Conservation (phyloP, 2,329 filamentous ascomycete genomes). For the Xylaria sp. region DNA sequence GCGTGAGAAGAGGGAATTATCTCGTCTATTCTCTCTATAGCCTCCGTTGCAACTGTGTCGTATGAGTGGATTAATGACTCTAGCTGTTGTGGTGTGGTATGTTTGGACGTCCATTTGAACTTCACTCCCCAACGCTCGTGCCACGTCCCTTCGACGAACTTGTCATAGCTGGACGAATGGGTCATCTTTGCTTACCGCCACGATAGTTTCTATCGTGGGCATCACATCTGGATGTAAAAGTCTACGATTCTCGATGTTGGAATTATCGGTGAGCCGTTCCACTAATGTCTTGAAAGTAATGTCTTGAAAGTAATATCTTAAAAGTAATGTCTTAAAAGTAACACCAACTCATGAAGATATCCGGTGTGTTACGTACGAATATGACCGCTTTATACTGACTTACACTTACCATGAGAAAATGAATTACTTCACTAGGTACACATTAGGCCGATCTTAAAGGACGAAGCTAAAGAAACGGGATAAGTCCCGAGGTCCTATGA, state of each 20-base stretch:
- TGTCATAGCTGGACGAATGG: conserved; percentile 9
- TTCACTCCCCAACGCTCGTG: conserved; percentile 67
- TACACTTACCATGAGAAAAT: neutral
- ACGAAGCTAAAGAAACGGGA: neutral
- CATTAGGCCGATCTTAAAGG: conserved; percentile 1
- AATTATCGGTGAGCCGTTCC: neutral
- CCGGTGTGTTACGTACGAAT: no score
- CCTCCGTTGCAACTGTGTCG: conserved; percentile 74
- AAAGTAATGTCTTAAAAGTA: no score
- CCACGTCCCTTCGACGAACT: conserved; percentile 36
- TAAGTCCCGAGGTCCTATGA: neutral
- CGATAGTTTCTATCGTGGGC: neutral
- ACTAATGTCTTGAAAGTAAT: no score
- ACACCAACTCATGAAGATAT: neutral
- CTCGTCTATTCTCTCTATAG: conserved; percentile 69
- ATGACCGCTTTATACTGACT: no score
- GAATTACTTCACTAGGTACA: neutral
- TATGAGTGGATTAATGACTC: conserved; percentile 71
- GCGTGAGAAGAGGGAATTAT: conserved; percentile 60
- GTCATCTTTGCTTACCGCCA: conserved; percentile 20
- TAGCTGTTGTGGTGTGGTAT: conserved; percentile 69
- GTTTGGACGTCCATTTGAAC: conserved; percentile 75
- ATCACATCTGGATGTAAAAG: neutral
- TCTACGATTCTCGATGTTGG: neutral
- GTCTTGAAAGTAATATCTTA: no score